Evolutionary conservation across 495 filamentous ascomycete species (phyloP), one percentile per base, ranked within the genome.

Genomic region (Tuber umbilicatum): DNA sequence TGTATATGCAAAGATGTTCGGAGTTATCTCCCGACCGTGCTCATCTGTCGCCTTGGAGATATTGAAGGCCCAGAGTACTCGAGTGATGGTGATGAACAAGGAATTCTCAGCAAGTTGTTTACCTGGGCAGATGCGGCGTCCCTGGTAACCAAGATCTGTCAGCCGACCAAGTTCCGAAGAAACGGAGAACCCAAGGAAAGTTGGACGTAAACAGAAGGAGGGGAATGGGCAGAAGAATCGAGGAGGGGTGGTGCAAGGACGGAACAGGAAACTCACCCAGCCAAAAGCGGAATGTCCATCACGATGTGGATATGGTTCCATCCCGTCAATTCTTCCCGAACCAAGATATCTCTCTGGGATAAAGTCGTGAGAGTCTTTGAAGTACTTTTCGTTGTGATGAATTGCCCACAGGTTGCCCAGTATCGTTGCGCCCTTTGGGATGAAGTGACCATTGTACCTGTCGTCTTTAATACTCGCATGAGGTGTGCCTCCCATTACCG

Each of bases 351-450:
- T 84, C 5, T 78, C 83, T 14, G 88, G 88, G 72, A 86, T 84
- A 83, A 90, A 91, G n/a, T 82, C 76, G 41, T 91, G 89, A n/a
- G 89, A 81, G 73, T 89, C 85, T 0, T 89, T 89, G 73, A 90
- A 92, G 23, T 85, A 84, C 19, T 80, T 75, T 70, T 87, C 84
- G 78, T 91, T 87, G 70, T 89, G 86, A 41, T 89, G 87, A 76
- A 91, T 90, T 55, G 86, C 88, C 90, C 89, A 90, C 2, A 88
- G 85, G 74, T 91, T 90, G 5, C 89, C 89, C 70, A 90, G 84
- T 7, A 90, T 84, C 82, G 88, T 89, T 41, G 87, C 85, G 2
- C 86, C 87, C 12, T 86, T 82, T 73, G 86, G 86, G 37, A 87
- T 88, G 47, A 85, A 86, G 82, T 85, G 86, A 4, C 85, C 86